A percentile compares a stretch with the other conserved stretches of the same genome.
These are phyloP conservation scores for Lactarius tabidus DNA, from an alignment of 768 basidiomycete genomes.

Conservation along the genomic window DNA sequence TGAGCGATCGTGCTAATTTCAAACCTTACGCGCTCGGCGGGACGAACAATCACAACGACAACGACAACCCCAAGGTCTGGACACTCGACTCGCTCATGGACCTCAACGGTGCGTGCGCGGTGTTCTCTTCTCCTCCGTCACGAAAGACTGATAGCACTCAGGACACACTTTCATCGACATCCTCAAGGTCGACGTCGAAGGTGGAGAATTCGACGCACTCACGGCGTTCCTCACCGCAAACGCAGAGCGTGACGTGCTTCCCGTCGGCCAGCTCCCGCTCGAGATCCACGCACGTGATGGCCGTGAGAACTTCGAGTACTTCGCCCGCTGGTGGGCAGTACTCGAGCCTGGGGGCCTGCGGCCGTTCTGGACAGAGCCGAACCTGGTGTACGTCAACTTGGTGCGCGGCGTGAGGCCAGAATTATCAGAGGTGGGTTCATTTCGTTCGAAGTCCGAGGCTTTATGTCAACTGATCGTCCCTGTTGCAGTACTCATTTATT, in stretches of 20 bases:
- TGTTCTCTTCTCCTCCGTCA: background rate
- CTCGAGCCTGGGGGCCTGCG: constrained; percentile 63
- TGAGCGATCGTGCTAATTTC: no score
- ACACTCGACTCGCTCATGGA: constrained; percentile 61
- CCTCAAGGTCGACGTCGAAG: constrained; percentile 67
- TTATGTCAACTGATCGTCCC: no score
- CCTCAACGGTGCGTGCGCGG: constrained; percentile 45
- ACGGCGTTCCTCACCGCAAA: constrained; percentile 42
- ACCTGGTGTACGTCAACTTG: constrained; percentile 43
- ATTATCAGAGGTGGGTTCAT: constrained; percentile 37
- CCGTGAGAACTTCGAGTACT: constrained; percentile 43
- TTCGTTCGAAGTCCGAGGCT: background rate
- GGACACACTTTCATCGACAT: constrained; percentile 67
- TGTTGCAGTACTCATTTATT: constrained; percentile 43
- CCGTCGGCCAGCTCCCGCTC: constrained; percentile 70
- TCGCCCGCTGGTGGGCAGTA: constrained; percentile 63
- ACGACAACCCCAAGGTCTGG: constrained; percentile 50
- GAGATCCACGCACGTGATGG: constrained; percentile 51
- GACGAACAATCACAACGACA: constrained; percentile 43
- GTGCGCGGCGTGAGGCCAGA: constrained; percentile 37
- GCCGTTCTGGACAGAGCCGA: constrained; percentile 65
- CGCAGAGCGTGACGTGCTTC: constrained; percentile 33
- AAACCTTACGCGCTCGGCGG: constrained; percentile 35
- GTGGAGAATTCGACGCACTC: constrained; percentile 61
- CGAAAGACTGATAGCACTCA: constrained; percentile 19